Evolutionary conservation across 345 rosid genomes (phyloP), one percentile per base, ranked within the genome.

Genomic region (Salix brachista): DNA sequence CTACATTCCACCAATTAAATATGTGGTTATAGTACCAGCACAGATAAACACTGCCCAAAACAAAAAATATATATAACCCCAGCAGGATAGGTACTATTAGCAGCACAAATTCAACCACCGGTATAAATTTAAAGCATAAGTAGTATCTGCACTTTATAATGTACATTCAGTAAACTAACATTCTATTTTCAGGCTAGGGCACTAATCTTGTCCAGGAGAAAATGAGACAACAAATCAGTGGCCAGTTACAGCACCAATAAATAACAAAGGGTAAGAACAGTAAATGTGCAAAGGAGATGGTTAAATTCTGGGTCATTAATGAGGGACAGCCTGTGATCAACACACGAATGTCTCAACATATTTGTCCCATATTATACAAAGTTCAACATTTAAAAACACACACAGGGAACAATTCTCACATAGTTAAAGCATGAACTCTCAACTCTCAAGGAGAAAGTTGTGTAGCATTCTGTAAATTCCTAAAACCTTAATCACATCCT

Each of bases 1-100:
- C 99, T 96, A 77, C 54, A 76, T 67, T 65, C 7, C 70, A 44
- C 21, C 6, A 60, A 70, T 16, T 41, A 5, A 67, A 68, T 28
- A 8, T 8, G 36, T 26, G 16, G 5, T 23, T 12, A 36, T 8
- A 61, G 39, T 28, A 67, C 42, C 12, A 19, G 23, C 52, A 42
- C 19, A 28, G 62, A 23, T 25, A 9, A 25, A 58, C 11, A 58
- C 10, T 58, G 62, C 14, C 26, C 5, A 10, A 11, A 58, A 58
- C 62, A n/a, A 58, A 58, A 56, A 9, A 58, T 9, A 58, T 3
- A 58, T 58, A 9, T 58, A n/a, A 23, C 12, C 62, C 25, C 62
- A 58, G 10, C 62, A 11, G 13, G 28, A 58, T 58, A n/a, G 14
- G 28, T 58, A 58, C 23, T 58, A 54, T 25, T 52, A 21, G 21